Evolutionary conservation across 345 rosid genomes (phyloP), one percentile per base, ranked within the genome.

Genomic region (Eucalyptus pauciflora): DNA sequence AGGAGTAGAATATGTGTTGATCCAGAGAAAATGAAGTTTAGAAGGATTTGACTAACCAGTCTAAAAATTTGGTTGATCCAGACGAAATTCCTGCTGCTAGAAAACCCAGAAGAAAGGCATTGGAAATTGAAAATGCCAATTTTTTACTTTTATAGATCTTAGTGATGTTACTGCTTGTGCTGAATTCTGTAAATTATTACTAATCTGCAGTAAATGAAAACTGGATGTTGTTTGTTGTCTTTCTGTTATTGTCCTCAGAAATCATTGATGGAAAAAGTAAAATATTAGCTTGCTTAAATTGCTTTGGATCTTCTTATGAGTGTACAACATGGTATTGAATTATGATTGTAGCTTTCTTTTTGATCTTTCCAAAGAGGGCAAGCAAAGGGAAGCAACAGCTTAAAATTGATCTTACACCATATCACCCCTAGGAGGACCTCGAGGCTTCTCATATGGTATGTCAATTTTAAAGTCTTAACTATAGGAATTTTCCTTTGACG

Each of bases 321-420:
- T 16, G 45, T 11, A 69, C n/a, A 27, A 22, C 29, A 3, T 20
- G 46, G 27, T 45, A 17, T 4, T 31, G 24, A 54, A 29, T 88
- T 24, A 51, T 49, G 50, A 64, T 31, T 31, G 51, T 33, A n/a
- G n/a, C 81, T 89, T 71, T 15, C 45, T 76, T 85, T 56, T n/a
- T 56, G 49, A 87, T 33, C 50, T 60, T 54, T 64, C 81, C 81
- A 20, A 86, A 98, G 99, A 94, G 95, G 91, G 99, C 91, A 88
- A 96, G 95, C 92, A 96, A 96, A 92, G 99, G 99, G 89, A 97
- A 94, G 95, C 94, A 91, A 85, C 92, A 33, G 10, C 90, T 95
- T 95, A 91, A 95, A 89, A 94, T 98, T 87, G 99, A 98, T 93
- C 99, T 98, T 86, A 92, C 99, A 29, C 98, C 98, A 18, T 95